phyloP scores from a whole-genome alignment of 345 rosid species.

The Ceriops decandra region DNA sequence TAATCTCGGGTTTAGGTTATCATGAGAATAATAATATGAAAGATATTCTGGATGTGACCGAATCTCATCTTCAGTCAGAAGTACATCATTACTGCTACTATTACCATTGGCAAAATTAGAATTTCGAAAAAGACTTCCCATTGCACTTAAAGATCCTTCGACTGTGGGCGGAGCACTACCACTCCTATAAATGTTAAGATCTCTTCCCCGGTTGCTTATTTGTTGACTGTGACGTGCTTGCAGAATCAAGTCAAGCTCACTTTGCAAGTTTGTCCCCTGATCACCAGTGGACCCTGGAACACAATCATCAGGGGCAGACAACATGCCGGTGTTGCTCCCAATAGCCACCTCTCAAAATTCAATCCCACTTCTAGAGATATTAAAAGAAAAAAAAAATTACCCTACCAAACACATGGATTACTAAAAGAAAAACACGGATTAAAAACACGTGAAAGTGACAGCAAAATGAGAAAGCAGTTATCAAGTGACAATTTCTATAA shows the following conservation, averaged over 20 bases:
- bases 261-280: conserved; percentile 52
- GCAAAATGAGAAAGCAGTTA: too few relatives aligned
- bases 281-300: conserved; percentile 44
- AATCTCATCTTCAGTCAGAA: conserved; percentile 67
- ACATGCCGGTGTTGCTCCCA: conserved; percentile 55
- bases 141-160: conserved; percentile 73
- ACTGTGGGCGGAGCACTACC: conserved; percentile 97
- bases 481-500: too few relatives aligned
- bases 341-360: conserved; percentile 42
- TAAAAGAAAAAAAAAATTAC: background rate
- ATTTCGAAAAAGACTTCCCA: conserved; percentile 58
- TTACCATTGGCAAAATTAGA: conserved; percentile 29
- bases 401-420: background rate
- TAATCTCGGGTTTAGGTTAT: conserved; percentile 72
- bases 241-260: conserved; percentile 63
- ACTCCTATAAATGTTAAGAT: conserved; percentile 55
- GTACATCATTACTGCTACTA: conserved; percentile 29
- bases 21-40: conserved; percentile 71
- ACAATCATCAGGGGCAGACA: conserved; percentile 41
- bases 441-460: too few relatives aligned
- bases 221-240: conserved; percentile 48
- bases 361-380: conserved; percentile 5
- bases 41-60: conserved; percentile 79
- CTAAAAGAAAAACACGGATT: background rate
- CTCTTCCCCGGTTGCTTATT: conserved; percentile 45